Evolutionary conservation across 495 filamentous ascomycete genomes (phyloP).

Genomic region (Penicillium tannophilum): DNA sequence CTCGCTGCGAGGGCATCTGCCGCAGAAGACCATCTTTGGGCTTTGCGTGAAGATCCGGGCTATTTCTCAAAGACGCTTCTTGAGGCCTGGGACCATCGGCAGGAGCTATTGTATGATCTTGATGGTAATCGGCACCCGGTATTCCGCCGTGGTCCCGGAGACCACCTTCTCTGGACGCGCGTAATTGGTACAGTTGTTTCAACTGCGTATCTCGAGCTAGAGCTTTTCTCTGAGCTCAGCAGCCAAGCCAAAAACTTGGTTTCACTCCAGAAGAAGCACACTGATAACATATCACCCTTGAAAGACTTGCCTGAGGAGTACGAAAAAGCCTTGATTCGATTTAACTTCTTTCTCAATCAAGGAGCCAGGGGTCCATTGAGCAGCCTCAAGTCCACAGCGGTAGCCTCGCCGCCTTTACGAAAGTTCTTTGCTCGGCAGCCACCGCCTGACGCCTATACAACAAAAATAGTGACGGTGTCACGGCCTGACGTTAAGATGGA

Average conservation of each 20-base stretch:
- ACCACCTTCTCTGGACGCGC: background rate
- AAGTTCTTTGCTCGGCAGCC: background rate
- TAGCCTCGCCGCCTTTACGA: background rate
- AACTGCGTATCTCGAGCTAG: background rate
- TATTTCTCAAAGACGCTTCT: slow-evolving; percentile 47
- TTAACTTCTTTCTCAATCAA: background rate
- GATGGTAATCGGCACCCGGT: background rate
- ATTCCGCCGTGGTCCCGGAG: too few species aligned
- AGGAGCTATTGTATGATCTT: background rate
- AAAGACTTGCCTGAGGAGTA: background rate
- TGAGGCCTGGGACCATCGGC: background rate
- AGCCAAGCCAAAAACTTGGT: background rate
- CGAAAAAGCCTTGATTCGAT: background rate
- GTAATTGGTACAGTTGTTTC: background rate
- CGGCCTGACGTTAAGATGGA: background rate
- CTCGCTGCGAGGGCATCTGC: slow-evolving; percentile 37
- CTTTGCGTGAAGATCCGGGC: slow-evolving; percentile 56
- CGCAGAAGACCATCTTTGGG: slow-evolving; percentile 53
- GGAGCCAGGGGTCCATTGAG: background rate
- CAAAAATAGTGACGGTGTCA: background rate
- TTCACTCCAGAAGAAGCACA: background rate
- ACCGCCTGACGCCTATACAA: background rate
- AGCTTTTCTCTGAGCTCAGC: background rate
- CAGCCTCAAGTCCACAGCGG: background rate
- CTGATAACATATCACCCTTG: background rate